Base-by-base conservation (phyloP, 2,329 filamentous ascomycete genomes). In the Fusarium multiceps region DNA sequence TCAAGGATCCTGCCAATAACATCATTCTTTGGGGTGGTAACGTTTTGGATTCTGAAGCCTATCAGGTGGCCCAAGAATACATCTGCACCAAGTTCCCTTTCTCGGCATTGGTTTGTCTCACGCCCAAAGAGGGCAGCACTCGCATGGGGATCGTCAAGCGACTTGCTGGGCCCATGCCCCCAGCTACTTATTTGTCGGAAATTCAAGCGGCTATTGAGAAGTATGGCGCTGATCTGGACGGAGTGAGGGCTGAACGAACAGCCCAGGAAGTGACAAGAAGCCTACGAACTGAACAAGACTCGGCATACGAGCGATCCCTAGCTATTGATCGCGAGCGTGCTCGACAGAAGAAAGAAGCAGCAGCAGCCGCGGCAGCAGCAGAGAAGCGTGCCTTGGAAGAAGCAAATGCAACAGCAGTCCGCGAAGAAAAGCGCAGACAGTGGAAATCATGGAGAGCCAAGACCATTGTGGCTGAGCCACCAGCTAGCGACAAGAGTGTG, bases 41-140 rank as follows among this genome's bases (percentile, higher is more conserved):
- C 72, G 92, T 98, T 1, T 89, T 94, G 68, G 96, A 99, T 78
- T 92, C 93, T 5, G 96, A 99, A 81, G 93, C 95, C 7, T 98
- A 97, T 79, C 94, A 98, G 78, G 93, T 98, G 42, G 90, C 94
- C n/a, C 87, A 88, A 14, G 93, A 94, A 47, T 89, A 98, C 68
- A 90, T 90, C 72, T 96, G 93, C 79, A 97, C 93, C 63, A 97
- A 97, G 77, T 98, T 96, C 75, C 96, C 96, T 12, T 98, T 97
- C 78, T 90, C 92, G 1, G 93, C 91, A 16, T 81, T 98, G 5
- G 90, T 98, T 28, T 94, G 93, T 60, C 91, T 98, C 69, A 97
- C 94, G 0, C 94, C 94, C 0, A 91, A 91, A 71, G 90, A 95
- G 65, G 92, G 92, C 3, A 90, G 90, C 68, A 93, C 93, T 2